Evolutionary conservation across 805 yeast genomes (phyloP), one percentile per base, ranked within the genome.

Genomic region (Phaffomyces antillensis): DNA sequence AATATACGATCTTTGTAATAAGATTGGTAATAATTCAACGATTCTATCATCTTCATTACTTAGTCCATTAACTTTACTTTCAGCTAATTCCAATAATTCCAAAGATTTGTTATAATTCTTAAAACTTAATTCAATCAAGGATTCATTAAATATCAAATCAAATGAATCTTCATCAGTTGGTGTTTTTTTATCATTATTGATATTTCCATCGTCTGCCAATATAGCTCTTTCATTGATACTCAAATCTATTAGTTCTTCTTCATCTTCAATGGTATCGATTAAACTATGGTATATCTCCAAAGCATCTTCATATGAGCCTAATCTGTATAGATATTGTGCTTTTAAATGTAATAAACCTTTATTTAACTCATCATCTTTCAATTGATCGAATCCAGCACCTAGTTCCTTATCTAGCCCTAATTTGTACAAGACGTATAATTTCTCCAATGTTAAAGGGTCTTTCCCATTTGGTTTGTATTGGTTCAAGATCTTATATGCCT

Each of bases 141-240:
- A 75, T 33, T 80, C 76, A 62, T 85, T 85, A 63, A 83, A 82
- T 17, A 76, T 55, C 37, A 75, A 64, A 60, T 85, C 95, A 58
- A 83, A 81, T 3, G 79, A 72, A 16, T 56, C 62, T 8, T 54
- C 54, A 36, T 43, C 46, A 5, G 48, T 44, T 13, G 58, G 40
- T 7, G 61, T 52, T 28, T 37, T 40, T 12, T 52, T 36, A 30
- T 48, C 39, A 7, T 26, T 31, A 10, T 51, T 58, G 12, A 43
- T 13, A 12, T 52, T 49, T 26, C 62, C 58, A 7, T 51, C 52
- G 17, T 77, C 85, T 18, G 84, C 75, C 23, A 80, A 62, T 12
- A 80, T 78, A 3, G 90, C 88, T 47, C 82, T 71, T 60, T 83
- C 85, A 56, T 85, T 85, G 46, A 84, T 79, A 28, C 76, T 64